phyloP scores from a whole-genome alignment of 108 stramenopile species.

The Cyclostephanos invisitatus region DNA sequence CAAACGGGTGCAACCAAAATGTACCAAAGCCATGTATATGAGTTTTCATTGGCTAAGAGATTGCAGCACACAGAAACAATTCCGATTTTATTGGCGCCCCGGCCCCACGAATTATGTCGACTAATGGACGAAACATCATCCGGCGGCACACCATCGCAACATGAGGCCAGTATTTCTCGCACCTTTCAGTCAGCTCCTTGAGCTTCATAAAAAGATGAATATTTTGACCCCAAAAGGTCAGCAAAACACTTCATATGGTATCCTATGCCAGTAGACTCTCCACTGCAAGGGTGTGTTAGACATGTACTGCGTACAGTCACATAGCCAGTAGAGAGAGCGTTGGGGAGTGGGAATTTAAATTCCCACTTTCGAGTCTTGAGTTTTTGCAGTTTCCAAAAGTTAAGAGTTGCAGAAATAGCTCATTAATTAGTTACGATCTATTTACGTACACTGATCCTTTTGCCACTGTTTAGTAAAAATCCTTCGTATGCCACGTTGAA shows the following conservation, averaged over 20 bases:
- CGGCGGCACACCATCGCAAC: background rate
- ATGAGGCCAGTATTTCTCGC: background rate
- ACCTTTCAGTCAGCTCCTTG: slow-evolving; percentile 2
- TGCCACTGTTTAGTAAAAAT: too few relatives aligned
- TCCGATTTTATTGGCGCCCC: background rate
- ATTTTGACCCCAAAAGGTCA: background rate
- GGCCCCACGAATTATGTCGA: background rate
- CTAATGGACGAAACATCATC: slow-evolving; percentile 1
- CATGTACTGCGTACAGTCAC: background rate
- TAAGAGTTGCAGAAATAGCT: background rate
- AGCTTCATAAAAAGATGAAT: background rate
- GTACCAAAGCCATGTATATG: slow-evolving; percentile 8
- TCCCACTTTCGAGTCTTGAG: background rate
- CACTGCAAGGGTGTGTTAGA: slow-evolving; percentile 1
- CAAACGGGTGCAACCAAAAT: background rate
- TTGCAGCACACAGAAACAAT: background rate
- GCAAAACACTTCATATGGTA: background rate
- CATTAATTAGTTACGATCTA: slow-evolving; percentile 3
- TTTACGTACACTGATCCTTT: background rate
- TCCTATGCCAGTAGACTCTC: background rate
- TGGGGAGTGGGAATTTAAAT: background rate
- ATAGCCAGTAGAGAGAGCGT: too few relatives aligned
- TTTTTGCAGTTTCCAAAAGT: background rate
- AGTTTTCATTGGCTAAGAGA: background rate
- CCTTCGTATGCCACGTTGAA: too few relatives aligned